Evolutionary conservation across 441 rosid genomes (phyloP).

Genomic region (Adansonia grandidieri): DNA sequence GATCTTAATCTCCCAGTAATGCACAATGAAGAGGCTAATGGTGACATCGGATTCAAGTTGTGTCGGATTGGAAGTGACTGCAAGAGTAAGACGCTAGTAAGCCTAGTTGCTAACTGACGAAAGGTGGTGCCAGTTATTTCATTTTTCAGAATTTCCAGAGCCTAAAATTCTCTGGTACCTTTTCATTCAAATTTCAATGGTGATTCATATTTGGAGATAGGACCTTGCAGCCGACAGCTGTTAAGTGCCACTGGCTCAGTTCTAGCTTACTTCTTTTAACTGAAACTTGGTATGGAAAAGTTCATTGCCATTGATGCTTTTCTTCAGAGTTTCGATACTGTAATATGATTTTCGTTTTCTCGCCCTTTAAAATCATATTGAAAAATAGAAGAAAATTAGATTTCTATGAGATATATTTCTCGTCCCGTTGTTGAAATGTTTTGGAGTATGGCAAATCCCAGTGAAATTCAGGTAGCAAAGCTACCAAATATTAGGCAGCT

Average conservation of each 20-base stretch:
- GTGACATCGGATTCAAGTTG: slow-evolving; percentile 32
- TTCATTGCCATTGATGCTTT: not conserved
- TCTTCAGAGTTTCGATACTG: not conserved
- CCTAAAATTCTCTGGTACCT: no score
- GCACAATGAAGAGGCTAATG: slow-evolving; percentile 24
- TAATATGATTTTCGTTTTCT: not conserved
- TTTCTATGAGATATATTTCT: no score
- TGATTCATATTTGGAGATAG: no score
- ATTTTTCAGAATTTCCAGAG: no score
- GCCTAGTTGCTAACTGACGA: slow-evolving; percentile 40
- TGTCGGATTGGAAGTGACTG: slow-evolving; percentile 35
- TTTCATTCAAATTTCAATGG: no score
- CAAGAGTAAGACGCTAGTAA: slow-evolving; percentile 34
- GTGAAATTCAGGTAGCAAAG: no score
- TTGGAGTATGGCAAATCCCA: no score
- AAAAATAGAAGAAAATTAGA: slow-evolving; percentile 7
- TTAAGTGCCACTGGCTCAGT: not conserved
- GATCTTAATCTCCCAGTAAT: slow-evolving; percentile 31
- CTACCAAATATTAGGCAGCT: no score
- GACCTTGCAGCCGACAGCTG: not conserved
- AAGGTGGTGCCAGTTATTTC: no score
- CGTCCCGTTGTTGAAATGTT: no score
- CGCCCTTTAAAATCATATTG: not conserved
- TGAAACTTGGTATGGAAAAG: not conserved
- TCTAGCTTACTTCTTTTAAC: not conserved